These are phyloP conservation scores for Citrus trifoliata DNA, from an alignment of 345 rosid species.

Conservation along the genomic window DNA sequence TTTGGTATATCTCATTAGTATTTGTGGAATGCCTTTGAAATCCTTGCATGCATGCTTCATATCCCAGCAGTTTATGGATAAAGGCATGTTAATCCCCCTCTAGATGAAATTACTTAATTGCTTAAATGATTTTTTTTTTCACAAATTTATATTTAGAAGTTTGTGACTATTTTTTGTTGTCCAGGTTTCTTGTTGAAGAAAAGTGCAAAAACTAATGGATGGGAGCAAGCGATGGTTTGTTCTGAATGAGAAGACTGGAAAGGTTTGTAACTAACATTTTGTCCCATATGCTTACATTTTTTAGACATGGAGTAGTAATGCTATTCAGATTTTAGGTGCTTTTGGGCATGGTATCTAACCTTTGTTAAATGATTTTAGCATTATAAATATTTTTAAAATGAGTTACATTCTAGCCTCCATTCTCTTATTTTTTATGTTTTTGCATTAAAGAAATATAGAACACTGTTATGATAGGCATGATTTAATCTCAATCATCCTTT, in stretches of 20 bases:
- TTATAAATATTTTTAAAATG: background rate
- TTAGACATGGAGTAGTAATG: too few relatives aligned
- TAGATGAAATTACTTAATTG: too few relatives aligned
- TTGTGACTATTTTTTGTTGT: too few relatives aligned
- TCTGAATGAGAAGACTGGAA: constrained; percentile 84
- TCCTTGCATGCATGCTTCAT: too few relatives aligned
- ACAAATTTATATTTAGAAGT: background rate
- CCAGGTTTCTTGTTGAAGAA: too few relatives aligned
- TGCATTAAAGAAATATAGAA: background rate
- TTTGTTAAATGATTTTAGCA: background rate
- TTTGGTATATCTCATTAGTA: too few relatives aligned
- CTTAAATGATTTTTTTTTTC: too few relatives aligned
- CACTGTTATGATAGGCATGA: background rate
- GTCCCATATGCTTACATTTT: background rate
- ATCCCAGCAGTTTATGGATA: too few relatives aligned
- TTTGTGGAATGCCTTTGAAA: too few relatives aligned
- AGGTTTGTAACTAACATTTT: constrained; percentile 45
- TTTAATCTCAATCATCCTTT: constrained; percentile 7
- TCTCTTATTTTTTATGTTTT: background rate
- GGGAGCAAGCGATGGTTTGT: constrained; percentile 99
- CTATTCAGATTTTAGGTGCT: background rate
- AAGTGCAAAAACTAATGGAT: too few relatives aligned
- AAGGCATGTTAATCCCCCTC: too few relatives aligned
- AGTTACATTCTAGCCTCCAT: background rate
- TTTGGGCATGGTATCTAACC: background rate